Evolutionary conservation across 176 grass and related monocot species (phyloP).

Genomic region (Juncus inflexus): DNA sequence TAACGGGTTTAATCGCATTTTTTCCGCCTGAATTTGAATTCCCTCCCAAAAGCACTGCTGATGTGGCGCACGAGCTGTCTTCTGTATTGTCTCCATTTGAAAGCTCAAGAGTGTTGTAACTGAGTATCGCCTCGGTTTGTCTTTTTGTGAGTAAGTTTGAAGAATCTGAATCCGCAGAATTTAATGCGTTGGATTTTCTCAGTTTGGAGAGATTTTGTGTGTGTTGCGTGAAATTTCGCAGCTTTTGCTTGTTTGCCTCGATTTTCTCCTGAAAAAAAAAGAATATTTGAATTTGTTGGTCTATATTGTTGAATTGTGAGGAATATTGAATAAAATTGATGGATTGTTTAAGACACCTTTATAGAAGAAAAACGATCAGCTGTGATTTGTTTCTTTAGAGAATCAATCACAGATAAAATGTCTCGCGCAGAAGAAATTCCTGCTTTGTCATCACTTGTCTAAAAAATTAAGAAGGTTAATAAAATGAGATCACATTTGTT

Average conservation of each 20-base stretch:
- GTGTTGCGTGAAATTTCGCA: conserved; percentile 54
- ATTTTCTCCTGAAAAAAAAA: conserved; percentile 59
- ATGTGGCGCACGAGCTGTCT: conserved; percentile 47
- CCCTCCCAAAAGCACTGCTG: conserved; percentile 49
- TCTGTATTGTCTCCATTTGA: conserved; percentile 46
- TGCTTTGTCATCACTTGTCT: conserved; percentile 28
- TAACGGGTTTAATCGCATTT: conserved; percentile 53
- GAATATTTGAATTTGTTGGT: conserved; percentile 1
- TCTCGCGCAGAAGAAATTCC: conserved; percentile 34
- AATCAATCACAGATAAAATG: conserved; percentile 52
- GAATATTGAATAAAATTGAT: conserved; percentile 7
- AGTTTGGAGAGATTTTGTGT: conserved; percentile 49
- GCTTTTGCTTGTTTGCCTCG: conserved; percentile 63
- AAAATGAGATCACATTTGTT: not conserved
- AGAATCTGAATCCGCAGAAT: conserved; percentile 39
- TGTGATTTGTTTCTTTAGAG: conserved; percentile 61
- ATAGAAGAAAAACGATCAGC: conserved; percentile 55
- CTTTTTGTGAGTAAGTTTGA: conserved; percentile 69
- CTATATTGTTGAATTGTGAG: conserved; percentile 1
- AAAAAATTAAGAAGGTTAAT: conserved; percentile 7
- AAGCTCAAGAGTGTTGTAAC: conserved; percentile 50
- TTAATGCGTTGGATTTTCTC: conserved; percentile 50
- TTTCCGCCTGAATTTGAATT: conserved; percentile 48
- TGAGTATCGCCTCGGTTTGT: conserved; percentile 55
- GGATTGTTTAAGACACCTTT: conserved; percentile 47